Evolutionary conservation across 345 rosid genomes (phyloP).

Genomic region (Gossypium thurberi): DNA sequence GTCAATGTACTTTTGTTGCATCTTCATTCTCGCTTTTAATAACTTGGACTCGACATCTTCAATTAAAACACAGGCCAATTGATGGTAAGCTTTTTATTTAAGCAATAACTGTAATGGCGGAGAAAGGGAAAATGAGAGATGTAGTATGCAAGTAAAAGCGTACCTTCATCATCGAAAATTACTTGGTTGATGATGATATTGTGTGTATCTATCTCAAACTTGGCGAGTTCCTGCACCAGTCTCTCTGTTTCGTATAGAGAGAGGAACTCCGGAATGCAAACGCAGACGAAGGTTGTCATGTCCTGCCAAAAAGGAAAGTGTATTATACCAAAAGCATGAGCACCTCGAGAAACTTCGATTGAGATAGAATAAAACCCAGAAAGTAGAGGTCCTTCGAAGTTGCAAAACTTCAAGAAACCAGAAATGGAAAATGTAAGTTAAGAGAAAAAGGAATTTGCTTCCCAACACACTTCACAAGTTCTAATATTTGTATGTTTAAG

Average conservation of each 20-base stretch:
- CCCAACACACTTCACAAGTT: neutral
- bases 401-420: neutral
- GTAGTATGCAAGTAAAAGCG: neutral
- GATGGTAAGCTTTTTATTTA: slow-evolving; percentile 7
- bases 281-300: slow-evolving; percentile 91
- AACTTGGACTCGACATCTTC: slow-evolving; percentile 82
- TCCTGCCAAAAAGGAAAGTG: slow-evolving; percentile 47
- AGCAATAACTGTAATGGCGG: slow-evolving; percentile 4
- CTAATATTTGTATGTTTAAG: neutral
- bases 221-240: slow-evolving; percentile 95
- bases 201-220: slow-evolving; percentile 95
- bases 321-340: slow-evolving; percentile 1
- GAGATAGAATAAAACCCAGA: neutral
- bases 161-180: slow-evolving; percentile 83
- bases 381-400: neutral
- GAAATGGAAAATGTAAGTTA: neutral
- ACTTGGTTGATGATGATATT: slow-evolving; percentile 97
- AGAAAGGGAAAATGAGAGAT: neutral
- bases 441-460: neutral
- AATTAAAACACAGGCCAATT: slow-evolving; percentile 12
- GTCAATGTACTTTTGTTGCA: slow-evolving; percentile 96
- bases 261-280: slow-evolving; percentile 98
- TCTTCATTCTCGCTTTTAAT: slow-evolving; percentile 86
- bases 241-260: slow-evolving; percentile 99
- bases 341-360: neutral